phyloP scores from a whole-genome alignment of 345 rosid genomes.

The Populus ilicifolia region DNA sequence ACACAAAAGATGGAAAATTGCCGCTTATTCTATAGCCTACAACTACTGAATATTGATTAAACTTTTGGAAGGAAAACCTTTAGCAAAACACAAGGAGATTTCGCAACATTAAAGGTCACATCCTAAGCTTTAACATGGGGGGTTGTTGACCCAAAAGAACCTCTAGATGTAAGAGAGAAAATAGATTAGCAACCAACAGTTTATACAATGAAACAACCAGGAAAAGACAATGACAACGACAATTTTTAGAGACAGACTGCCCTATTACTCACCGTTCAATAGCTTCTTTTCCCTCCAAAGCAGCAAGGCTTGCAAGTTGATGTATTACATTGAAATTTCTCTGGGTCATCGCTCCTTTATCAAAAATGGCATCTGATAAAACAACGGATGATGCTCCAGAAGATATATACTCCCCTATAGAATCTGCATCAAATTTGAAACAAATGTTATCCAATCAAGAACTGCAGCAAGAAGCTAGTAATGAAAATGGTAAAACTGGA shows the following conservation, averaged over 20 bases:
- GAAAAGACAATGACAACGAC: not conserved
- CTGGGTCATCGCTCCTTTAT: slow-evolving; percentile 38
- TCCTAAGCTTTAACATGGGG: not conserved
- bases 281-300: slow-evolving; percentile 39
- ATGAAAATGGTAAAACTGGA: not conserved
- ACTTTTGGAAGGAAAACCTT: too few relatives aligned
- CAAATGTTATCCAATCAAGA: not conserved
- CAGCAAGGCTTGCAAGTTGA: slow-evolving; percentile 38
- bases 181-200: not conserved
- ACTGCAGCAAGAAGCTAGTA: not conserved
- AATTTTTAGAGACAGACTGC: not conserved
- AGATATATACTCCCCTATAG: slow-evolving; percentile 39
- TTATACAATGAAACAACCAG: not conserved
- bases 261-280: slow-evolving; percentile 26
- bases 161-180: not conserved
- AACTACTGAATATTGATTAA: too few relatives aligned
- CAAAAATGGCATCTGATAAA: slow-evolving; percentile 51
- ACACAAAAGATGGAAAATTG: too few relatives aligned
- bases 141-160: not conserved
- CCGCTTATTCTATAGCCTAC: too few relatives aligned
- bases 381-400: slow-evolving; percentile 55
- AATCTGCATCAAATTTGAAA: slow-evolving; percentile 35
- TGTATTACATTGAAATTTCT: slow-evolving; percentile 30
- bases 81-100: too few relatives aligned
- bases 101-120: too few relatives aligned